Evolutionary conservation across 257 asterid species (phyloP).

Genomic region (Mentha longifolia): DNA sequence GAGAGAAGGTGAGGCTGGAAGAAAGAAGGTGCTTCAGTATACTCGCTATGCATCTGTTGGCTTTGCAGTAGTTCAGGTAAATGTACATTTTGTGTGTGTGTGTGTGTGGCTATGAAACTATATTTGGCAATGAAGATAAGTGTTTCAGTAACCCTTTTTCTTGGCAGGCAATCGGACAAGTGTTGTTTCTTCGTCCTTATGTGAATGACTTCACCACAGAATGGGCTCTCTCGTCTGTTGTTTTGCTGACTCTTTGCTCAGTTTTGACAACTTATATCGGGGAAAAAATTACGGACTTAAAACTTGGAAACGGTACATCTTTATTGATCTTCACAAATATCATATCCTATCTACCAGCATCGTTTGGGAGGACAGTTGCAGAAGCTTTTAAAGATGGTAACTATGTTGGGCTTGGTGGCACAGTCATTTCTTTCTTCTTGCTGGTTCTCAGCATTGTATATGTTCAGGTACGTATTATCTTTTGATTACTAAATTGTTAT

Average conservation of each 20-base stretch:
- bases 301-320: slow-evolving; percentile 97
- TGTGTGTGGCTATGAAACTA: not conserved
- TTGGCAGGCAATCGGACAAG: slow-evolving; percentile 97
- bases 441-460: slow-evolving; percentile 94
- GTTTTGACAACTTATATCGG: slow-evolving; percentile 86
- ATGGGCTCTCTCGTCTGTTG: slow-evolving; percentile 84
- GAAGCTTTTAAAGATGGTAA: slow-evolving; percentile 88
- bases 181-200: slow-evolving; percentile 85
- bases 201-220: slow-evolving; percentile 86
- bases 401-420: slow-evolving; percentile 79
- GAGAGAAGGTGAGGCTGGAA: slow-evolving; percentile 96
- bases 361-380: slow-evolving; percentile 91
- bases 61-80: slow-evolving; percentile 95
- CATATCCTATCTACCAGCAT: slow-evolving; percentile 94
- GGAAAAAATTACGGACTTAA: slow-evolving; percentile 83
- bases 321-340: slow-evolving; percentile 95
- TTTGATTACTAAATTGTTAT: slow-evolving; percentile 19
- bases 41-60: slow-evolving; percentile 99
- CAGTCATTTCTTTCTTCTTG: slow-evolving; percentile 69
- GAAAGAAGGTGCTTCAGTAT: slow-evolving; percentile 93
- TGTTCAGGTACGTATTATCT: slow-evolving; percentile 68
- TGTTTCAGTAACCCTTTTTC: slow-evolving; percentile 10
- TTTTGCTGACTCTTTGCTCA: slow-evolving; percentile 82
- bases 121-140: slow-evolving; percentile 3
- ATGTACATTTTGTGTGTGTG: slow-evolving; percentile 6